These are phyloP conservation scores for Suillus spraguei DNA, from an alignment of 768 basidiomycete genomes.

Conservation along the genomic window DNA sequence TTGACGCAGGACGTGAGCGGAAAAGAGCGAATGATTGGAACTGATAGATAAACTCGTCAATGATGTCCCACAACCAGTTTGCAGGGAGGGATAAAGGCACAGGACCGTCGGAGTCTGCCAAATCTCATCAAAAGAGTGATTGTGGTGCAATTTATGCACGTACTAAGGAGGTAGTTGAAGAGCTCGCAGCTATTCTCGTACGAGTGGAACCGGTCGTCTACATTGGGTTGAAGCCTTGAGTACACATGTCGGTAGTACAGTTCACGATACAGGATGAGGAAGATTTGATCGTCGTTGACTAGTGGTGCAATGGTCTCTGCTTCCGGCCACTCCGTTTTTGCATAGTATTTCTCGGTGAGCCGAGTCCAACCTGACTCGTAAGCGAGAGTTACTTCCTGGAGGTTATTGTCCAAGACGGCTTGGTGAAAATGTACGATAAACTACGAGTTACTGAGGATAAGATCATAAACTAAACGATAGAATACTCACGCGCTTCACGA, in stretches of 20 bases:
- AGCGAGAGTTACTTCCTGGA: slow-evolving; percentile 86
- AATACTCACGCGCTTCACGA: slow-evolving; percentile 77
- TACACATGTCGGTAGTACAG: slow-evolving; percentile 96
- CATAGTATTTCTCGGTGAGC: slow-evolving; percentile 94
- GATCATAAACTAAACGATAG: slow-evolving; percentile 1
- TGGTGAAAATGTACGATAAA: slow-evolving; percentile 96
- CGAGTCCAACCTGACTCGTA: slow-evolving; percentile 99
- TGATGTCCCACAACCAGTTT: slow-evolving; percentile 98
- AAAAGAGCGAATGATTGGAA: slow-evolving; percentile 96
- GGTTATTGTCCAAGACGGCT: slow-evolving; percentile 89
- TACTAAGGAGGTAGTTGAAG: slow-evolving; percentile 96
- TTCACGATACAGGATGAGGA: slow-evolving; percentile 96
- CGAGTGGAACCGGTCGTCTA: slow-evolving; percentile 97
- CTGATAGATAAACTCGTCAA: slow-evolving; percentile 98
- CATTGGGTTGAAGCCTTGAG: slow-evolving; percentile 90
- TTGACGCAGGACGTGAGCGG: slow-evolving; percentile 81
- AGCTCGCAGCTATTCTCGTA: slow-evolving; percentile 98
- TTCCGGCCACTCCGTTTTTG: slow-evolving; percentile 96
- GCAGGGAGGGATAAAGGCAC: slow-evolving; percentile 93
- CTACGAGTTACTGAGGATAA: slow-evolving; percentile 38
- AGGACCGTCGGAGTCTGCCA: slow-evolving; percentile 87
- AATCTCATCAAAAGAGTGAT: slow-evolving; percentile 1
- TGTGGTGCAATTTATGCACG: slow-evolving; percentile 28
- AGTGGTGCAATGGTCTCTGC: slow-evolving; percentile 94
- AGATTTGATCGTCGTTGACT: slow-evolving; percentile 94